A percentile compares a stretch with the other conserved stretches of the same genome.
phyloP scores from a whole-genome alignment of 2,329 filamentous ascomycete genomes.

The Orbilia ellipsospora region DNA sequence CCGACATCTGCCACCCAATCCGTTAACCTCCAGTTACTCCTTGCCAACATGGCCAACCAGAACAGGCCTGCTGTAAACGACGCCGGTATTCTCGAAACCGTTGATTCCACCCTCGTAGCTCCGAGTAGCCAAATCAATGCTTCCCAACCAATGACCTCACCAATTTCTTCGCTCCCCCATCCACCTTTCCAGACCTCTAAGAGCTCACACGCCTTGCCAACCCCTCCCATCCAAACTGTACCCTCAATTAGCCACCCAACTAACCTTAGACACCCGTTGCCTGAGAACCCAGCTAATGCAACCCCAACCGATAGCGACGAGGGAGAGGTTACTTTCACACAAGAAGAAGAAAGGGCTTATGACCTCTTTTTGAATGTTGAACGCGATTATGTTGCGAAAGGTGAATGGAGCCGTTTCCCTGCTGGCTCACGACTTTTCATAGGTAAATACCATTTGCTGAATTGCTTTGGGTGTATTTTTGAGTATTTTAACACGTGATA shows the following conservation, averaged over 20 bases:
- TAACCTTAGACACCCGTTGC: constrained; percentile 56
- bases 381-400: constrained; percentile 78
- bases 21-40: constrained; percentile 46
- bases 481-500: constrained; percentile 53
- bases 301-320: constrained; percentile 61
- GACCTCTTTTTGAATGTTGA: constrained; percentile 79
- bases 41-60: constrained; percentile 45
- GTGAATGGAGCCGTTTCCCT: constrained; percentile 83
- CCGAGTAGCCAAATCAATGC: constrained; percentile 22
- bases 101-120: constrained; percentile 20
- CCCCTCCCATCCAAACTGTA: constrained; percentile 60
- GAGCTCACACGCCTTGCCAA: constrained; percentile 55
- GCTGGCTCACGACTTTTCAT: constrained; percentile 82
- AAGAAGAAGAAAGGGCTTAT: constrained; percentile 74
- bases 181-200: constrained; percentile 28
- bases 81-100: constrained; percentile 4
- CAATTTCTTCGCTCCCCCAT: constrained; percentile 18
- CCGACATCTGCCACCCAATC: constrained; percentile 33
- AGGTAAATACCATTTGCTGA: constrained; percentile 66
- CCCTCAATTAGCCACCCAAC: constrained; percentile 55
- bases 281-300: constrained; percentile 51
- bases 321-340: constrained; percentile 67
- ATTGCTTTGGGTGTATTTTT: background rate
- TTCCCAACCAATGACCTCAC: constrained; percentile 23
- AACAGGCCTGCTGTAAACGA: constrained; percentile 36